A percentile compares a stretch with the other conserved stretches of the same genome.
Conservation (phyloP, 805 yeast genomes). For the Pichia exigua region DNA sequence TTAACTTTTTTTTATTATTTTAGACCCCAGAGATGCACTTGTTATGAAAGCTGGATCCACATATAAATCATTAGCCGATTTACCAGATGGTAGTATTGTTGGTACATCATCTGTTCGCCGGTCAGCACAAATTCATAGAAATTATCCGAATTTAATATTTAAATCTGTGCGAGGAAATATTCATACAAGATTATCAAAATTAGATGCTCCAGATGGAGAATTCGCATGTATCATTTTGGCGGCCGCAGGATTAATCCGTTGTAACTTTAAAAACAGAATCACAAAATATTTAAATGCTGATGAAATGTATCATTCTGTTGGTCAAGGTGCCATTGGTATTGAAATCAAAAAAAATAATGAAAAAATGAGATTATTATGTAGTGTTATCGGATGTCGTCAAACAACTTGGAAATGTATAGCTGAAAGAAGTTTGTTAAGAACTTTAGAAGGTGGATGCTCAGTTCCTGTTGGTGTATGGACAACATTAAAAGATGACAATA, state of each 20-base stretch:
- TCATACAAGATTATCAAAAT: constrained; percentile 71
- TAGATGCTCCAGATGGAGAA: constrained; percentile 62
- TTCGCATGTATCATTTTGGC: constrained; percentile 73
- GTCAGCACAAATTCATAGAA: constrained; percentile 78
- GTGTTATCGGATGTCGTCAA: constrained; percentile 54
- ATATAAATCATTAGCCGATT: constrained; percentile 57
- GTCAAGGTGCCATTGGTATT: constrained; percentile 96
- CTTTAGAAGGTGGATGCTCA: constrained; percentile 95
- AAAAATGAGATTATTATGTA: constrained; percentile 49
- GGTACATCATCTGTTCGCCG: constrained; percentile 95
- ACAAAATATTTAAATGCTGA: constrained; percentile 62
- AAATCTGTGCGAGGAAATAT: constrained; percentile 81
- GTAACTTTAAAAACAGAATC: constrained; percentile 67
- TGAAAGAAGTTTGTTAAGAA: constrained; percentile 79
- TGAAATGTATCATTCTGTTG: constrained; percentile 91
- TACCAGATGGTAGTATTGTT: constrained; percentile 79
- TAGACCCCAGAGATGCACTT: constrained; percentile 88
- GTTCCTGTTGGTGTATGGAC: constrained; percentile 92
- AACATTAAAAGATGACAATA: constrained; percentile 31
- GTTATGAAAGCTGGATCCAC: constrained; percentile 62
- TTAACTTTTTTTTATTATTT: neutral
- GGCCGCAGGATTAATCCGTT: constrained; percentile 80
- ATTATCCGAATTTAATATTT: constrained; percentile 68
- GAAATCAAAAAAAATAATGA: constrained; percentile 74
- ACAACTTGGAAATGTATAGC: constrained; percentile 75